These are phyloP conservation scores for Lichtheimia hyalospora DNA, from an alignment of 371 early-diverging fungal genomes.

Conservation along the genomic window DNA sequence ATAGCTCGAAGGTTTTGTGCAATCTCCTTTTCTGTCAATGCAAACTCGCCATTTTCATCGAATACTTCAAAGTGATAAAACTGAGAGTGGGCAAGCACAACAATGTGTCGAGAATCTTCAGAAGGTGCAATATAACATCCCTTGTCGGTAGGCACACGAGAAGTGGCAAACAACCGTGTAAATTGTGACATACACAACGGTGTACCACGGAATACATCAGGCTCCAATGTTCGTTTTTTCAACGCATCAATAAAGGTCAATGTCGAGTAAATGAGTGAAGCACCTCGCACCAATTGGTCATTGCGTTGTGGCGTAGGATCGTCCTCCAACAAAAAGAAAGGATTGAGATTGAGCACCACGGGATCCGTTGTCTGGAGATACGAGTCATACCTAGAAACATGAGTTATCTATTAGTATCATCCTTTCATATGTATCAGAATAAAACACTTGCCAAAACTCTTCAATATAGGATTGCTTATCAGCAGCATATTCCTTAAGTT, in stretches of 20 bases:
- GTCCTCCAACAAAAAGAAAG: slow-evolving; percentile 54
- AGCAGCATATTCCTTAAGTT: slow-evolving; percentile 64
- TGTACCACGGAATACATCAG: slow-evolving; percentile 64
- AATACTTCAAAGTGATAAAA: slow-evolving; percentile 71
- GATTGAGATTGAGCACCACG: slow-evolving; percentile 53
- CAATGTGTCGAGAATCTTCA: slow-evolving; percentile 57
- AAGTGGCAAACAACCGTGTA: slow-evolving; percentile 59
- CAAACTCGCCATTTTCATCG: slow-evolving; percentile 45
- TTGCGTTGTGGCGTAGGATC: slow-evolving; percentile 54
- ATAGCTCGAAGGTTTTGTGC: slow-evolving; percentile 48
- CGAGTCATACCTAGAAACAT: slow-evolving; percentile 44
- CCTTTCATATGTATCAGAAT: neutral
- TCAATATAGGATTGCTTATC: slow-evolving; percentile 59
- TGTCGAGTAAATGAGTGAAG: slow-evolving; percentile 53
- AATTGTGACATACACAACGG: slow-evolving; percentile 73
- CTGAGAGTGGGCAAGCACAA: slow-evolving; percentile 64
- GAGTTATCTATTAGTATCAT: neutral
- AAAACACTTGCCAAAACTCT: slow-evolving; percentile 50
- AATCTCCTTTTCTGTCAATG: slow-evolving; percentile 50
- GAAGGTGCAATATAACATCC: slow-evolving; percentile 52
- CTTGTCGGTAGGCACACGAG: slow-evolving; percentile 59
- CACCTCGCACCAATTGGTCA: slow-evolving; percentile 51
- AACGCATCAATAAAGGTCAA: slow-evolving; percentile 53
- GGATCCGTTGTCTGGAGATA: slow-evolving; percentile 47
- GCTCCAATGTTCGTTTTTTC: slow-evolving; percentile 52